Percentiles rank a stretch among this genome's conserved stretches.
phyloP scores from a whole-genome alignment of 768 basidiomycete genomes.

The Mycena capillaripes region DNA sequence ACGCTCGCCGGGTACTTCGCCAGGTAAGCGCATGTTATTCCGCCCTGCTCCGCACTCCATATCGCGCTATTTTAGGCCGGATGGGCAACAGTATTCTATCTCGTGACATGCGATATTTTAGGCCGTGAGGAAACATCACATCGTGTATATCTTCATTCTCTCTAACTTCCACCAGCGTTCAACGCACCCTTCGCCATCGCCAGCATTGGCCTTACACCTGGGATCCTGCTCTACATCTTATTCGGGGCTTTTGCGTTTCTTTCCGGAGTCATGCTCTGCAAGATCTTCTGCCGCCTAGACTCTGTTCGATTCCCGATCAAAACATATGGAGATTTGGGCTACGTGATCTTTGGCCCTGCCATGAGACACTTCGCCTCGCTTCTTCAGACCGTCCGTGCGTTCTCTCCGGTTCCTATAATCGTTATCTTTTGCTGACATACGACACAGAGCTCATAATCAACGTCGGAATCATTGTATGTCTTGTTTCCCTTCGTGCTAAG shows the following conservation, averaged over 20 bases:
- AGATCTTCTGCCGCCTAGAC: conserved; percentile 19
- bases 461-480: conserved; percentile 24
- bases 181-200: conserved; percentile 23
- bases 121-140: conserved; percentile 15
- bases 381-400: conserved; percentile 19
- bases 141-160: conserved; percentile 4
- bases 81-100: conserved; percentile 25
- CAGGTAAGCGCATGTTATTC: conserved; percentile 17
- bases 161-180: conserved; percentile 22
- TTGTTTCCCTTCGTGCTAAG: conserved; percentile 9
- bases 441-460: conserved; percentile 21
- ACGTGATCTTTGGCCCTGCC: conserved; percentile 12
- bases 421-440: conserved; percentile 7
- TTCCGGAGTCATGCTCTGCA: conserved; percentile 21
- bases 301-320: conserved; percentile 19
- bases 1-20: conserved; percentile 14
- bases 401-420: conserved; percentile 11
- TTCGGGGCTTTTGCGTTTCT: conserved; percentile 20
- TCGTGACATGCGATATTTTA: conserved; percentile 15
- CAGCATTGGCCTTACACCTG: conserved; percentile 17
- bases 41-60: conserved; percentile 8
- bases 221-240: conserved; percentile 14
- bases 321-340: conserved; percentile 19
- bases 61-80: conserved; percentile 8
- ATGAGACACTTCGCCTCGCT: conserved; percentile 16